A percentile compares a stretch with the other conserved stretches of the same genome.
phyloP scores from a whole-genome alignment of 1,284 basidiomycete genomes.

The Schizopora paradoxa region DNA sequence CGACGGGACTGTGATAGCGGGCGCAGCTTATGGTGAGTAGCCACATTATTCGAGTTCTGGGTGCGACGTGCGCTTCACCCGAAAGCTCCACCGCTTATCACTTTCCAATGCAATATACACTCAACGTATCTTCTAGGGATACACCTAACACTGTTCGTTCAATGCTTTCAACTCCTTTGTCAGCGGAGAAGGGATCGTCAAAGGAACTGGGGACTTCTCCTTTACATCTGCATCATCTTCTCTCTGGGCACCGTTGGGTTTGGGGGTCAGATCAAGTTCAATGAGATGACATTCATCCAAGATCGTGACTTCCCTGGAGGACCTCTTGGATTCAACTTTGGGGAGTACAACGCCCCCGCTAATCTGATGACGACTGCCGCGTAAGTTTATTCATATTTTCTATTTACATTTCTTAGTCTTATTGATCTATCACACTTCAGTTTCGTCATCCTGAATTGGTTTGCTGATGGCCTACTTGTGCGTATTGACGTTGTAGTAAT shows the following conservation, averaged over 20 bases:
- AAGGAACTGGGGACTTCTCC: constrained; percentile 3
- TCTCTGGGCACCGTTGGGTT: constrained; percentile 2
- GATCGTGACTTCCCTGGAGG: neutral
- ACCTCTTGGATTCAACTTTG: constrained; percentile 1
- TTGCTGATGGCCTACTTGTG: neutral
- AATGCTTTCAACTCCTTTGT: too few species aligned
- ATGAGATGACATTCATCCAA: constrained; percentile 9
- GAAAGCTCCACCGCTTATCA: too few species aligned
- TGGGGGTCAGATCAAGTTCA: constrained; percentile 5
- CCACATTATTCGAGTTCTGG: too few species aligned
- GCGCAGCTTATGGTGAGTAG: too few species aligned
- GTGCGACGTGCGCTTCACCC: too few species aligned
- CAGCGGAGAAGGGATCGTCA: neutral
- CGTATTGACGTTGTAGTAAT: too few species aligned
- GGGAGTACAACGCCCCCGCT: neutral
- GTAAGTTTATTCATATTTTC: constrained; percentile 4
- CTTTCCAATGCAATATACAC: too few species aligned
- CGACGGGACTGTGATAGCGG: too few species aligned
- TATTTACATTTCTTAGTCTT: too few species aligned
- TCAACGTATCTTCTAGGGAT: too few species aligned
- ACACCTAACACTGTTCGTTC: too few species aligned
- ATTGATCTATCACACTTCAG: too few species aligned
- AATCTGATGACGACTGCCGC: neutral
- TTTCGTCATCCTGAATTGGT: constrained; percentile 3
- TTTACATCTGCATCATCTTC: constrained; percentile 6